A percentile compares a stretch with the other conserved stretches of the same genome.
These are phyloP conservation scores for Aspergillus aculeatus DNA, from an alignment of 2,329 filamentous ascomycete genomes.

Conservation along the genomic window DNA sequence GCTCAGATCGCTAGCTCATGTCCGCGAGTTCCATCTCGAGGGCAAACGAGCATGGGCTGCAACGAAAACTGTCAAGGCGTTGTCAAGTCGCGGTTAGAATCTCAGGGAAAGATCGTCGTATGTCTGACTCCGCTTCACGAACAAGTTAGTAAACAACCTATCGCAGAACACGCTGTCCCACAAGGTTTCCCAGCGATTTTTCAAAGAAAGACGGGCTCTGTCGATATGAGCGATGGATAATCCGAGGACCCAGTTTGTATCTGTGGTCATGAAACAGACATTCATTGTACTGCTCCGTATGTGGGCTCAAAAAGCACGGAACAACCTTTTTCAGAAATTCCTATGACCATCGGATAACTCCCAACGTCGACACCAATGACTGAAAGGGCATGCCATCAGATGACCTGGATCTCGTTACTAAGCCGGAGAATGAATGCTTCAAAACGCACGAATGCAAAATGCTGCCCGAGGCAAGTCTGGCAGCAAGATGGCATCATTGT, in stretches of 20 bases:
- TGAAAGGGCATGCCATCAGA: neutral
- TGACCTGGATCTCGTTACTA: neutral
- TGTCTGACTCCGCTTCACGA: neutral
- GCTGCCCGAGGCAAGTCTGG: neutral
- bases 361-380: neutral
- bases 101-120: neutral
- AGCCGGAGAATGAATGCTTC: neutral
- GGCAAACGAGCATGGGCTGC: neutral
- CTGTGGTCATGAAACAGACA: neutral
- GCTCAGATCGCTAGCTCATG: neutral
- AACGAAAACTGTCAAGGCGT: neutral
- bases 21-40: neutral
- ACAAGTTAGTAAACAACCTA: neutral
- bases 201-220: neutral
- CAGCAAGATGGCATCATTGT: constrained; percentile 5
- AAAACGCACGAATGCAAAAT: neutral
- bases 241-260: neutral
- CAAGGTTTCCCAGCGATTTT: neutral
- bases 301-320: neutral
- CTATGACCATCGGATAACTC: neutral
- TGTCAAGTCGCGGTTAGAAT: neutral
- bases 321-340: neutral
- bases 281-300: neutral
- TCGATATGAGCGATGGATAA: neutral
- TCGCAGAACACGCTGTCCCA: neutral